Conservation (phyloP, 2,329 filamentous ascomycete species). For the Rhinocladiella mackenziei region DNA sequence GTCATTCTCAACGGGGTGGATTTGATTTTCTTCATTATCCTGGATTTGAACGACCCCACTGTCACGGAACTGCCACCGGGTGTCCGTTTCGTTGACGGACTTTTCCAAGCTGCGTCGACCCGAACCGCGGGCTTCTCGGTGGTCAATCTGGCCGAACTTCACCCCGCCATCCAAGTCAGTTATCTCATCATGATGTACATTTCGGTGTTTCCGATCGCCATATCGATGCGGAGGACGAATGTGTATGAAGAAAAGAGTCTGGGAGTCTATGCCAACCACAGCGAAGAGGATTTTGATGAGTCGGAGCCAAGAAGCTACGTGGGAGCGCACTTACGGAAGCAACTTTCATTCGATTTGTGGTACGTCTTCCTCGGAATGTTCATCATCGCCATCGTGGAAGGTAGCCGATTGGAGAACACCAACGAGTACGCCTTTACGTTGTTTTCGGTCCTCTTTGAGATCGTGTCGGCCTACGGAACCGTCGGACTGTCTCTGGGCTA, state of each 20-base stretch:
- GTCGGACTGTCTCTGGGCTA: conserved; percentile 89
- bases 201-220: conserved; percentile 57
- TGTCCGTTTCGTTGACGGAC: conserved; percentile 74
- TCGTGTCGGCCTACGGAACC: conserved; percentile 88
- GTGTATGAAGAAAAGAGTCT: conserved; percentile 60
- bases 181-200: conserved; percentile 66
- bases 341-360: conserved; percentile 97
- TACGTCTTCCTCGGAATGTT: conserved; percentile 93
- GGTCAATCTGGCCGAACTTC: conserved; percentile 70
- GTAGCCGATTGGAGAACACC: conserved; percentile 60
- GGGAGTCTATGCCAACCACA: conserved; percentile 67
- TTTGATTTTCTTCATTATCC: conserved; percentile 82
- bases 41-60: conserved; percentile 73
- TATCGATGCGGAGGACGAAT: conserved; percentile 58
- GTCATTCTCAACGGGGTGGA: conserved; percentile 78
- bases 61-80: conserved; percentile 67
- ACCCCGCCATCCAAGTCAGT: conserved; percentile 77
- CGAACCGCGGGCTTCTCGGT: conserved; percentile 86
- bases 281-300: conserved; percentile 53
- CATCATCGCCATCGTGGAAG: conserved; percentile 86
- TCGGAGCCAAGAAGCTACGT: conserved; percentile 77
- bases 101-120: conserved; percentile 87
- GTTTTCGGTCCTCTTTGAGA: conserved; percentile 73
- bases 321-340: conserved; percentile 82
- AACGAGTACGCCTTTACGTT: conserved; percentile 60